A percentile compares a stretch with the other conserved stretches of the same genome.
Evolutionary conservation across 2,329 filamentous ascomycete genomes (phyloP).

Genomic region (Coniochaeta hoffmannii): DNA sequence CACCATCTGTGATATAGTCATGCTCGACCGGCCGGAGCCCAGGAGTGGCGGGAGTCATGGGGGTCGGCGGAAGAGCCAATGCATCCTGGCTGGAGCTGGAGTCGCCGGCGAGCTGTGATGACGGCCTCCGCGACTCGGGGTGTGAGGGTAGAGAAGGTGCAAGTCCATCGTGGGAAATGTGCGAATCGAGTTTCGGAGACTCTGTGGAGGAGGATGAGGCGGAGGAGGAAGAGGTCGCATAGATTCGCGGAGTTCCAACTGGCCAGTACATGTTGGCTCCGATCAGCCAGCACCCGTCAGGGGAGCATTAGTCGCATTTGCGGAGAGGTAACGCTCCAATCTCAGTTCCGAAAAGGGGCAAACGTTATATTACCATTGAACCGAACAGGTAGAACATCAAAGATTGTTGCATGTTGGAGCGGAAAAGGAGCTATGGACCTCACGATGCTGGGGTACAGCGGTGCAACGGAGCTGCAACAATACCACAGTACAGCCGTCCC

Average conservation of each 20-base stretch:
- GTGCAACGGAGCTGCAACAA: not conserved
- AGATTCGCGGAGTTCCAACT: constrained; percentile 75
- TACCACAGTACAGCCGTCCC: not conserved
- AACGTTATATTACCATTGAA: not conserved
- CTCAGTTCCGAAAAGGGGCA: not conserved
- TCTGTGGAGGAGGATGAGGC: constrained; percentile 46
- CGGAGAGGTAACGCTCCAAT: not conserved
- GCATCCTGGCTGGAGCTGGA: constrained; percentile 24
- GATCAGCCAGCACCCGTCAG: constrained; percentile 24
- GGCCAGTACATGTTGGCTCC: constrained; percentile 79
- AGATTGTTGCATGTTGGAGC: constrained; percentile 3
- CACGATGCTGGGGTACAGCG: not conserved
- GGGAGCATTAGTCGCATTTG: constrained; percentile 3
- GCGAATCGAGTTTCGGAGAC: constrained; percentile 30
- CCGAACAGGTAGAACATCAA: not conserved
- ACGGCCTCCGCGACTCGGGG: constrained; percentile 9
- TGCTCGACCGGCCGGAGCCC: constrained; percentile 53
- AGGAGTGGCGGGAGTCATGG: constrained; percentile 43
- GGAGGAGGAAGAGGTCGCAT: constrained; percentile 56
- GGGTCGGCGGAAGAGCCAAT: constrained; percentile 24
- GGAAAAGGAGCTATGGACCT: not conserved
- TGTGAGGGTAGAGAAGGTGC: constrained; percentile 17
- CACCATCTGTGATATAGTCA: constrained; percentile 30
- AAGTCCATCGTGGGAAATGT: constrained; percentile 56
- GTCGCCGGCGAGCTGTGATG: constrained; percentile 15